phyloP scores from a whole-genome alignment of 73 alveolate genomes.

The Paramecium sexaurelia region DNA sequence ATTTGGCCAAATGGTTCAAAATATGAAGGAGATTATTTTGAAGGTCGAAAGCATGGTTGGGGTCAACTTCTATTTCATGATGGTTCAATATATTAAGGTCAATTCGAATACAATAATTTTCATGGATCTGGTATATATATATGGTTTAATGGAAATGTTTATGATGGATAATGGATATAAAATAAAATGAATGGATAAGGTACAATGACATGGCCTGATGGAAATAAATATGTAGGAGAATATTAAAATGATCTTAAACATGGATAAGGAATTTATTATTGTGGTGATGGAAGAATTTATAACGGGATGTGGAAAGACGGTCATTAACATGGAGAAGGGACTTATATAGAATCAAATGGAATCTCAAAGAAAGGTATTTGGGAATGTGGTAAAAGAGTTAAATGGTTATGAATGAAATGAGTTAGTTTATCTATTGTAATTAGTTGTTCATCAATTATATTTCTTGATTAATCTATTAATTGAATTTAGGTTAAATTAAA shows the following conservation, averaged over 20 bases:
- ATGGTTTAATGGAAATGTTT: conserved; percentile 88
- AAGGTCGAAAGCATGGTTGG: conserved; percentile 78
- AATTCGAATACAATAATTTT: conserved; percentile 77
- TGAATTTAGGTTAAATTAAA: not conserved
- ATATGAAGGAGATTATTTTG: conserved; percentile 75
- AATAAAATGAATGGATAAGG: conserved; percentile 89
- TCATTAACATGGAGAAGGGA: conserved; percentile 85
- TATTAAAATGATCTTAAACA: conserved; percentile 89
- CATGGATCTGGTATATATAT: conserved; percentile 86
- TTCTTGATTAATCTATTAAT: not conserved
- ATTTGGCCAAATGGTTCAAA: conserved; percentile 77
- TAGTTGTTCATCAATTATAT: not conserved
- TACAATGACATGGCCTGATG: conserved; percentile 94
- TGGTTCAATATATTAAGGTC: conserved; percentile 72
- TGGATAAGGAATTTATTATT: conserved; percentile 92
- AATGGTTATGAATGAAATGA: conserved; percentile 9
- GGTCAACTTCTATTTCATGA: conserved; percentile 73
- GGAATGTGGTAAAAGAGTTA: conserved; percentile 26
- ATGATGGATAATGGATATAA: conserved; percentile 65
- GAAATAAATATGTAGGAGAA: conserved; percentile 94
- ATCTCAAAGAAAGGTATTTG: not conserved
- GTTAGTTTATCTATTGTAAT: not conserved
- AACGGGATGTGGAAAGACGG: conserved; percentile 70
- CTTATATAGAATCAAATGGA: conserved; percentile 74
- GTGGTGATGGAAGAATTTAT: conserved; percentile 89